A percentile compares a stretch with the other conserved stretches of the same genome.
Evolutionary conservation across 495 filamentous ascomycete genomes (phyloP).

Genomic region (Pyronema omphalodes): DNA sequence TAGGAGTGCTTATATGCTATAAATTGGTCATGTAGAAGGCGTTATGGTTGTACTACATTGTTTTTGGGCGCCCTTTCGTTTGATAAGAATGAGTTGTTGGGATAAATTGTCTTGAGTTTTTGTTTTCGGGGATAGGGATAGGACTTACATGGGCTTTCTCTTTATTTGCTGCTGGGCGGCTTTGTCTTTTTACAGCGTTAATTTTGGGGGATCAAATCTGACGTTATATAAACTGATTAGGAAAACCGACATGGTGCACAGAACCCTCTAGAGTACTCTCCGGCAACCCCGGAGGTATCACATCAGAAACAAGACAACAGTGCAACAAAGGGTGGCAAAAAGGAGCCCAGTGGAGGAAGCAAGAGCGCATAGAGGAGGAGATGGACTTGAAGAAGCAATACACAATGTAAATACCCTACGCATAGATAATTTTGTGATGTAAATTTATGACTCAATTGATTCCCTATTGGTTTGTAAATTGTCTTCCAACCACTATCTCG

Average conservation of each 20-base stretch:
- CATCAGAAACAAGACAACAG: constrained; percentile 8
- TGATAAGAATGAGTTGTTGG: not conserved
- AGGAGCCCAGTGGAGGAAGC: constrained; percentile 11
- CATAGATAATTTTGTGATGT: too few species aligned
- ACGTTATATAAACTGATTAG: not conserved
- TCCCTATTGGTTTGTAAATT: too few species aligned
- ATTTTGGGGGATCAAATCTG: not conserved
- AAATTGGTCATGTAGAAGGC: not conserved
- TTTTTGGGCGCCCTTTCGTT: not conserved
- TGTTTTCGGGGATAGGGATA: not conserved
- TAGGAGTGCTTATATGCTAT: not conserved
- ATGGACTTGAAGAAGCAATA: too few species aligned
- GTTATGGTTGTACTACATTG: not conserved
- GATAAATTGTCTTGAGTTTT: not conserved
- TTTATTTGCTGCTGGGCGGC: not conserved
- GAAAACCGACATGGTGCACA: not conserved
- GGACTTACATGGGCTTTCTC: not conserved
- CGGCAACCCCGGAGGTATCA: constrained; percentile 8
- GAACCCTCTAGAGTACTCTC: constrained; percentile 12
- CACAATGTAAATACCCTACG: too few species aligned
- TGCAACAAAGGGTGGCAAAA: constrained; percentile 1
- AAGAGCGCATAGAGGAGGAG: constrained; percentile 8
- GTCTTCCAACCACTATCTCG: too few species aligned
- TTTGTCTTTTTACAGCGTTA: not conserved
- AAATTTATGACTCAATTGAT: too few species aligned